Evolutionary conservation across 108 stramenopile genomes (phyloP).

Genomic region (Heterococcus sp.): DNA sequence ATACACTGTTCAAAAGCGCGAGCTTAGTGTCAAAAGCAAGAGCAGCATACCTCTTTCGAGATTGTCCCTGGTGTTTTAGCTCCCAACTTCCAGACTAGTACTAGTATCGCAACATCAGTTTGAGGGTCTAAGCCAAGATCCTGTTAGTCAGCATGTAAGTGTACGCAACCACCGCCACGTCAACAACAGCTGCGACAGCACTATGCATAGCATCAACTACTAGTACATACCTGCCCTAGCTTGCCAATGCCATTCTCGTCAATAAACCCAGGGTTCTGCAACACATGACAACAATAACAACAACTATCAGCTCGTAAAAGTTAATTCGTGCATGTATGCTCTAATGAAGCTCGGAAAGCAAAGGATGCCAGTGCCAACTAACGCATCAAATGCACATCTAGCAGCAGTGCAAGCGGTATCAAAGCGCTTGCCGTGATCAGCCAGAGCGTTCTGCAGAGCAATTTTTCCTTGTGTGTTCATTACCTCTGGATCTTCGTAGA

Average conservation of each 20-base stretch:
- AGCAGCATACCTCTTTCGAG: background rate
- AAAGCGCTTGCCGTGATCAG: no score
- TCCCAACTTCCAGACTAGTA: background rate
- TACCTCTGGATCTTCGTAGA: no score
- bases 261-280: background rate
- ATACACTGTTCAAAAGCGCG: background rate
- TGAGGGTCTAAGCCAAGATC: background rate
- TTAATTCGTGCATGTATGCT: no score
- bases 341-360: no score
- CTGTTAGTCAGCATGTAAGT: background rate
- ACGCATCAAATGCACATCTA: no score
- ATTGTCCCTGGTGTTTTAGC: background rate
- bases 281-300: background rate
- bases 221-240: background rate
- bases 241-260: background rate
- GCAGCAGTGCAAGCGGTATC: no score
- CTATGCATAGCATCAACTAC: background rate
- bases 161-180: background rate
- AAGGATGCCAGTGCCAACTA: no score
- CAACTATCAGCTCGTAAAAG: no score
- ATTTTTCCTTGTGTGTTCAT: no score
- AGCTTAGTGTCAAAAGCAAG: background rate
- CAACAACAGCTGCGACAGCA: background rate
- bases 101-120: background rate
- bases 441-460: no score